Evolutionary conservation across 805 yeast species (phyloP).

Genomic region (Nakazawaea ishiwadae): DNA sequence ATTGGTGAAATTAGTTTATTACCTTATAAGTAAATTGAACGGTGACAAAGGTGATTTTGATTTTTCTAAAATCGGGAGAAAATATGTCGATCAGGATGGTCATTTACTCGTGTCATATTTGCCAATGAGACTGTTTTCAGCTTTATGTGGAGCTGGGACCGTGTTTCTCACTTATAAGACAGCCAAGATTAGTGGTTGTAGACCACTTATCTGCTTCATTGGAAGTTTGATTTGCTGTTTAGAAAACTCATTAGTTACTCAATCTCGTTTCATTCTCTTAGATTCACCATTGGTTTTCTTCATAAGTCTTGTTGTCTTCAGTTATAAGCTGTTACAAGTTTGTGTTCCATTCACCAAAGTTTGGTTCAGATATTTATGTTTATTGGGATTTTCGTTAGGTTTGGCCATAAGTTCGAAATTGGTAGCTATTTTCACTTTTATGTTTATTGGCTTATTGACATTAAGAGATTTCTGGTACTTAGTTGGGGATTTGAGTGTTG

Average conservation of each 20-base stretch:
- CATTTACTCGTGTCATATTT: slow-evolving; percentile 39
- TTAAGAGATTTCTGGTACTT: slow-evolving; percentile 58
- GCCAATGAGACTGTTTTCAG: slow-evolving; percentile 54
- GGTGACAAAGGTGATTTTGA: slow-evolving; percentile 49
- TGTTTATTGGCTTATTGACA: slow-evolving; percentile 54
- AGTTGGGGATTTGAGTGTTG: slow-evolving; percentile 60
- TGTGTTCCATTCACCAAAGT: slow-evolving; percentile 35
- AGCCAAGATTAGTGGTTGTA: slow-evolving; percentile 50
- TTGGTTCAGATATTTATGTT: slow-evolving; percentile 51
- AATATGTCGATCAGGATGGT: slow-evolving; percentile 26
- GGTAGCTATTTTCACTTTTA: slow-evolving; percentile 64
- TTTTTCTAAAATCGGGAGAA: slow-evolving; percentile 40
- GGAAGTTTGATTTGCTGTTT: slow-evolving; percentile 49
- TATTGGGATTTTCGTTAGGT: slow-evolving; percentile 49
- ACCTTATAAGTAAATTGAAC: slow-evolving; percentile 44
- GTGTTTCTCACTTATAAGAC: slow-evolving; percentile 50
- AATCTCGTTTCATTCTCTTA: slow-evolving; percentile 48
- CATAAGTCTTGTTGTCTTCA: slow-evolving; percentile 43
- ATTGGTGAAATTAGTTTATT: slow-evolving; percentile 54
- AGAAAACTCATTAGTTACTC: slow-evolving; percentile 64
- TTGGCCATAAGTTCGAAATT: slow-evolving; percentile 59
- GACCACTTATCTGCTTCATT: slow-evolving; percentile 42
- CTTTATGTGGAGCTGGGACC: slow-evolving; percentile 47
- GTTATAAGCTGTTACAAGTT: slow-evolving; percentile 44
- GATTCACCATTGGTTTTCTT: slow-evolving; percentile 43